Evolutionary conservation across 495 filamentous ascomycete genomes (phyloP).

Genomic region (Trichoderma asperelloides): DNA sequence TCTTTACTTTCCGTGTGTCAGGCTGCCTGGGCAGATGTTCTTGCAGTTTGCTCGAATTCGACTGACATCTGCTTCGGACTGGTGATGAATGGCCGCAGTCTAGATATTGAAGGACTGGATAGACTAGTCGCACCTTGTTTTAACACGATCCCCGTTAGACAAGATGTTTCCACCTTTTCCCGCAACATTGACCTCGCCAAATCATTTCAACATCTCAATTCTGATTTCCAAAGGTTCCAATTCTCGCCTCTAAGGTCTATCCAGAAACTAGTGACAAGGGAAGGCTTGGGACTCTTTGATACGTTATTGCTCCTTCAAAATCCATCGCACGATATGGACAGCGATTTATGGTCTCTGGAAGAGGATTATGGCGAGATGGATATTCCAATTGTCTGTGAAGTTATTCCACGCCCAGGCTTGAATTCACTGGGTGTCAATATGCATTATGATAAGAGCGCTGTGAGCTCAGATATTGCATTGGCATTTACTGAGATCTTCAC

Average conservation of each 20-base stretch:
- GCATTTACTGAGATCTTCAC: neutral
- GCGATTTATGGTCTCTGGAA: slow-evolving; percentile 53
- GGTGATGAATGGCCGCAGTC: slow-evolving; percentile 63
- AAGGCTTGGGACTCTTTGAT: slow-evolving; percentile 53
- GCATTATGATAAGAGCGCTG: slow-evolving; percentile 18
- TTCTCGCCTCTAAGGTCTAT: slow-evolving; percentile 59
- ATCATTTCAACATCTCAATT: slow-evolving; percentile 47
- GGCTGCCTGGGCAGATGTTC: slow-evolving; percentile 54
- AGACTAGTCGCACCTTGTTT: slow-evolving; percentile 77
- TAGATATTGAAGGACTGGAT: slow-evolving; percentile 54
- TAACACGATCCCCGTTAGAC: slow-evolving; percentile 75
- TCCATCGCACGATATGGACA: slow-evolving; percentile 38
- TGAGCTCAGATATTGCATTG: neutral
- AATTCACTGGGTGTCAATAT: slow-evolving; percentile 19
- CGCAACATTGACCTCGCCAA: slow-evolving; percentile 45
- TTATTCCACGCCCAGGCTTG: slow-evolving; percentile 37
- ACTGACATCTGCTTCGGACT: slow-evolving; percentile 75
- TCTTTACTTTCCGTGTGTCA: slow-evolving; percentile 59
- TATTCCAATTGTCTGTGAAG: slow-evolving; percentile 60
- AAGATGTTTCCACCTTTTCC: slow-evolving; percentile 35
- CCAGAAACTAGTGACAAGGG: slow-evolving; percentile 34
- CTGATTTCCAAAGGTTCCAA: slow-evolving; percentile 52
- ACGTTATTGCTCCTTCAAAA: slow-evolving; percentile 68
- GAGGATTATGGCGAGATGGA: slow-evolving; percentile 69
- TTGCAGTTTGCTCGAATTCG: slow-evolving; percentile 42